These are phyloP conservation scores for Podospora comata DNA, from an alignment of 495 filamentous ascomycete species.

Conservation along the genomic window DNA sequence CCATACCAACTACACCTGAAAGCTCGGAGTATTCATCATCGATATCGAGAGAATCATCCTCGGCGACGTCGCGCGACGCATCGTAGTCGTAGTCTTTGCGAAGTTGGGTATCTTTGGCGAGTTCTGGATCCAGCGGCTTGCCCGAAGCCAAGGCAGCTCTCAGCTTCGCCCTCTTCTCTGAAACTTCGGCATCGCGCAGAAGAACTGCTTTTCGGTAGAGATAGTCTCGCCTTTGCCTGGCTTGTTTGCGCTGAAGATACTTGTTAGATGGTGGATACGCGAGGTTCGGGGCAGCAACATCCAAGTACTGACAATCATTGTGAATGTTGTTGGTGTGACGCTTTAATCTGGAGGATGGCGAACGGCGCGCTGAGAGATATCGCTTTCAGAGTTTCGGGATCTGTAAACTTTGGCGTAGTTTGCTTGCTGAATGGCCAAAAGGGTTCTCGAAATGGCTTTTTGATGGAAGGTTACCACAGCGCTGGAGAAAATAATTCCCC, in stretches of 20 bases:
- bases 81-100: slow-evolving; percentile 93
- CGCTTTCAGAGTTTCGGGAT: background rate
- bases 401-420: background rate
- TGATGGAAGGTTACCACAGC: background rate
- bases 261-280: slow-evolving; percentile 21
- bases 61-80: slow-evolving; percentile 61
- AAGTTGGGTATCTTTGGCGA: slow-evolving; percentile 83
- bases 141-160: slow-evolving; percentile 75
- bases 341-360: background rate
- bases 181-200: slow-evolving; percentile 87
- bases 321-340: slow-evolving; percentile 5
- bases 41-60: slow-evolving; percentile 68
- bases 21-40: slow-evolving; percentile 70
- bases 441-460: background rate
- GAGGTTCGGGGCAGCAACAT: slow-evolving; percentile 8
- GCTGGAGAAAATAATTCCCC: slow-evolving; percentile 1
- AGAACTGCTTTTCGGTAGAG: slow-evolving; percentile 70
- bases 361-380: background rate
- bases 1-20: slow-evolving; percentile 28
- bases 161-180: slow-evolving; percentile 82
- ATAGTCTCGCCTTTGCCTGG: slow-evolving; percentile 86
- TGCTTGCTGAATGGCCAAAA: background rate
- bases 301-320: slow-evolving; percentile 35
- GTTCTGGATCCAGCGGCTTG: slow-evolving; percentile 79
- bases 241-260: slow-evolving; percentile 58